Percentiles rank a stretch among this genome's conserved stretches.
These are phyloP conservation scores for Starmerella potacharoeniae DNA, from an alignment of 805 yeast species.

Conservation along the genomic window DNA sequence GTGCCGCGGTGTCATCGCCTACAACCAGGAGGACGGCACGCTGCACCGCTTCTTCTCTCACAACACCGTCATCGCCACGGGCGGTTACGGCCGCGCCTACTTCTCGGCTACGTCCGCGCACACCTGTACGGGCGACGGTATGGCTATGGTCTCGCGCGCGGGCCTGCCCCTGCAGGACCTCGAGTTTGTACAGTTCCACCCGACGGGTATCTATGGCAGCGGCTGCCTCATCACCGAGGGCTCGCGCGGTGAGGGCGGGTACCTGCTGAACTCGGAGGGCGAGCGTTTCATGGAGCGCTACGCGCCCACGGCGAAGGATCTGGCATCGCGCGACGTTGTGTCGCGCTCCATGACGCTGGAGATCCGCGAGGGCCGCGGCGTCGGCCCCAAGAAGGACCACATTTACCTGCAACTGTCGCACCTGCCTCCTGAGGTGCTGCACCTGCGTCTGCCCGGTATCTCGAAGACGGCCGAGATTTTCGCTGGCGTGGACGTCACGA, in stretches of 20 bases:
- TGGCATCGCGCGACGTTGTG: conserved; percentile 97
- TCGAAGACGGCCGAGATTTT: conserved; percentile 97
- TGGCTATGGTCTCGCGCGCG: conserved; percentile 96
- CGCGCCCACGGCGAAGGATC: conserved; percentile 96
- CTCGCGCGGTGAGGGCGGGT: conserved; percentile 99
- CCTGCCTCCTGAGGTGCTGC: conserved; percentile 78
- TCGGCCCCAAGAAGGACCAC: conserved; percentile 92
- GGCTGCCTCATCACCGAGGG: conserved; percentile 99
- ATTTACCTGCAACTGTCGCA: conserved; percentile 89
- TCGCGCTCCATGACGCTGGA: conserved; percentile 98
- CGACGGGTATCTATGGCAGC: conserved; percentile 98
- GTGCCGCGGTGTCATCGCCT: conserved; percentile 94
- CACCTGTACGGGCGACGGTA: conserved; percentile 99
- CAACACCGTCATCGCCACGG: conserved; percentile 93
- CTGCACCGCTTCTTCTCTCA: conserved; percentile 95
- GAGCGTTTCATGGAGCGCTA: conserved; percentile 99
- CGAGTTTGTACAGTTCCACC: conserved; percentile 98
- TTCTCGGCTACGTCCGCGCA: conserved; percentile 98
- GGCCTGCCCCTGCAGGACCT: conserved; percentile 95
- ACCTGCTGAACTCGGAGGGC: conserved; percentile 89
- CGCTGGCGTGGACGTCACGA: conserved; percentile 98
- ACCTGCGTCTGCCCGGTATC: conserved; percentile 97
- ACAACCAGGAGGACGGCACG: conserved; percentile 98
- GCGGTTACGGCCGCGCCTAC: conserved; percentile 98
- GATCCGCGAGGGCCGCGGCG: conserved; percentile 98